These are phyloP conservation scores for Penicillium sp. DNA, from an alignment of 2,329 filamentous ascomycete species.

Conservation along the genomic window DNA sequence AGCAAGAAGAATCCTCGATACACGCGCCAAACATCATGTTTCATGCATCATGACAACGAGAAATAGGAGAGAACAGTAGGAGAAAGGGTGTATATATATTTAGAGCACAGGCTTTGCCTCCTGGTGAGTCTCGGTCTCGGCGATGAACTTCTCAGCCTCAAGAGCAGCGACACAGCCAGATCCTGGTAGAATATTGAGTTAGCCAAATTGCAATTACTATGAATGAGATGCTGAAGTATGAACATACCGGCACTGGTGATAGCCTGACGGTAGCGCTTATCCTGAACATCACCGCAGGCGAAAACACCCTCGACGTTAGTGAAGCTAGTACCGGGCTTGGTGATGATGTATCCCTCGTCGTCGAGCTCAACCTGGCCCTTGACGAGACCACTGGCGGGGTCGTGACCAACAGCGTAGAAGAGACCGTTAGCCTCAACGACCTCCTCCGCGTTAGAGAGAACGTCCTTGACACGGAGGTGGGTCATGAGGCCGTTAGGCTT, in stretches of 20 bases:
- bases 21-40: not conserved
- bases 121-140: conserved; percentile 64
- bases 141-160: conserved; percentile 90
- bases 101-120: conserved; percentile 51
- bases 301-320: conserved; percentile 92
- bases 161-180: conserved; percentile 94
- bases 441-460: conserved; percentile 70
- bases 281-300: conserved; percentile 95
- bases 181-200: conserved; percentile 49
- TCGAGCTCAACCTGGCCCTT: conserved; percentile 89
- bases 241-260: conserved; percentile 90
- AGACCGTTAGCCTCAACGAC: conserved; percentile 86
- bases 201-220: conserved; percentile 7
- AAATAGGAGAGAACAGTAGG: not conserved
- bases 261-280: conserved; percentile 96
- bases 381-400: conserved; percentile 86
- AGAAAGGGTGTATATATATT: conserved; percentile 14
- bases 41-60: conserved; percentile 8
- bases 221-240: conserved; percentile 37
- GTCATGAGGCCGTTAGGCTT: conserved; percentile 77
- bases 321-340: conserved; percentile 79
- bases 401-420: conserved; percentile 97
- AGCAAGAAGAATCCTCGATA: conserved; percentile 1
- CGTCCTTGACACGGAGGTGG: conserved; percentile 79
- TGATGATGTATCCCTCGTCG: conserved; percentile 85